Evolutionary conservation across 345 rosid species (phyloP).

Genomic region (Tarenaya hassleriana): DNA sequence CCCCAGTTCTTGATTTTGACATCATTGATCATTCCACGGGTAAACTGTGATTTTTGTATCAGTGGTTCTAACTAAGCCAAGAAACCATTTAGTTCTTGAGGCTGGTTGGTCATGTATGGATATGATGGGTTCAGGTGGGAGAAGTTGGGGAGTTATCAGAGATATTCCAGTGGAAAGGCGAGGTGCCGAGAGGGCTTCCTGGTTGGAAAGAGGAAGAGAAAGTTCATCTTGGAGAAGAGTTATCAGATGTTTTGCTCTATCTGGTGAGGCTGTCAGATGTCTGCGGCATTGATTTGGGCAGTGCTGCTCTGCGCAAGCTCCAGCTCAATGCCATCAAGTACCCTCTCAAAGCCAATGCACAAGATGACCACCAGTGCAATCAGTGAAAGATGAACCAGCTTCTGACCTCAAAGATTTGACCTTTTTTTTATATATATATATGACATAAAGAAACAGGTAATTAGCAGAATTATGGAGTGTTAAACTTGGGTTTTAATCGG

Average conservation of each 20-base stretch:
- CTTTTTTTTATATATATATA: too few relatives aligned
- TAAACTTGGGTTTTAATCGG: too few relatives aligned
- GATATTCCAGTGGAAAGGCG: slow-evolving; percentile 98
- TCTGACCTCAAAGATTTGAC: too few relatives aligned
- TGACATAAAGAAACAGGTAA: too few relatives aligned
- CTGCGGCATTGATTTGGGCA: slow-evolving; percentile 73
- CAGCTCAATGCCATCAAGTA: slow-evolving; percentile 80
- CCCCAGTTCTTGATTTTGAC: too few relatives aligned
- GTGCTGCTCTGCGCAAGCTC: slow-evolving; percentile 73
- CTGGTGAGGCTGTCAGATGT: slow-evolving; percentile 81
- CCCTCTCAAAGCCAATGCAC: slow-evolving; percentile 36
- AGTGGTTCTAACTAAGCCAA: too few relatives aligned
- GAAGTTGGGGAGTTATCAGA: slow-evolving; percentile 91
- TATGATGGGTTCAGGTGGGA: slow-evolving; percentile 47
- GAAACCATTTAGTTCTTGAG: too few relatives aligned
- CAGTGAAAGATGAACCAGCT: too few relatives aligned
- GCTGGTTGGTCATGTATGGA: not conserved
- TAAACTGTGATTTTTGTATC: not conserved
- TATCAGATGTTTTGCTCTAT: slow-evolving; percentile 84
- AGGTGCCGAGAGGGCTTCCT: slow-evolving; percentile 75
- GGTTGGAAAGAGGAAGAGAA: slow-evolving; percentile 87
- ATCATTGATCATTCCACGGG: too few relatives aligned
- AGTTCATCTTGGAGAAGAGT: slow-evolving; percentile 79
- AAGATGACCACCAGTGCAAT: too few relatives aligned
- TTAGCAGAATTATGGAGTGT: too few relatives aligned